Percentiles rank a stretch among this genome's conserved stretches.
Evolutionary conservation across 2,329 filamentous ascomycete species (phyloP).

Genomic region (Leptographium flavum): DNA sequence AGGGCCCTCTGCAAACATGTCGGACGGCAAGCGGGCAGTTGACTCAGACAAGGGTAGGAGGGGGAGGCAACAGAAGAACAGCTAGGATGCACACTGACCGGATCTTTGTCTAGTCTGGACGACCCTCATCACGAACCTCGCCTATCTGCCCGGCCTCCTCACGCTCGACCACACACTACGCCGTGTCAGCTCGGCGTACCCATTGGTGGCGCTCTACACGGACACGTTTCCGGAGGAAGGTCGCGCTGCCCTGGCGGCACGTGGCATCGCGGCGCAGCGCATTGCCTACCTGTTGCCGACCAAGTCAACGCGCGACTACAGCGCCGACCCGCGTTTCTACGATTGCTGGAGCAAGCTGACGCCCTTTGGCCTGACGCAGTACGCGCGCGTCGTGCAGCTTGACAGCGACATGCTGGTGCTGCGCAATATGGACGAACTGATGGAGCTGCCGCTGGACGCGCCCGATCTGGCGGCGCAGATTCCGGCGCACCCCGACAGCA

Average conservation of each 20-base stretch:
- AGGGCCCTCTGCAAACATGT: constrained; percentile 11
- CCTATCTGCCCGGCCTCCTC: constrained; percentile 69
- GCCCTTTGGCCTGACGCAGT: constrained; percentile 63
- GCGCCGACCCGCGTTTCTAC: constrained; percentile 69
- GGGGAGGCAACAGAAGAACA: not conserved
- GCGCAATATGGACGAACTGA: constrained; percentile 82
- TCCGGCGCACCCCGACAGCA: constrained; percentile 20
- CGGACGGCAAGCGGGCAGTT: constrained; percentile 18
- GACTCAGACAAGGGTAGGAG: constrained; percentile 17
- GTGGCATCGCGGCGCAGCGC: constrained; percentile 54
- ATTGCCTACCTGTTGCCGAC: constrained; percentile 62
- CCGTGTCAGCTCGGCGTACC: constrained; percentile 51
- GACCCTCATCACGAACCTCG: constrained; percentile 70
- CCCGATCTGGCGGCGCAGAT: constrained; percentile 11
- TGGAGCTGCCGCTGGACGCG: constrained; percentile 53
- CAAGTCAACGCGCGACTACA: constrained; percentile 48
- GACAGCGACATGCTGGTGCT: constrained; percentile 80
- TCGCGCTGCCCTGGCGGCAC: constrained; percentile 51
- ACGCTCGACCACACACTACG: constrained; percentile 69
- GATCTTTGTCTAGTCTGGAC: constrained; percentile 51
- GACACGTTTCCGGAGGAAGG: constrained; percentile 57
- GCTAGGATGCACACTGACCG: not conserved
- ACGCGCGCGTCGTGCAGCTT: constrained; percentile 66
- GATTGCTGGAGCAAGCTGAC: constrained; percentile 84
- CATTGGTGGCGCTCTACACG: constrained; percentile 72